These are phyloP conservation scores for Sugiyamaella sp. DNA, from an alignment of 1,139 yeast genomes.

Conservation along the genomic window DNA sequence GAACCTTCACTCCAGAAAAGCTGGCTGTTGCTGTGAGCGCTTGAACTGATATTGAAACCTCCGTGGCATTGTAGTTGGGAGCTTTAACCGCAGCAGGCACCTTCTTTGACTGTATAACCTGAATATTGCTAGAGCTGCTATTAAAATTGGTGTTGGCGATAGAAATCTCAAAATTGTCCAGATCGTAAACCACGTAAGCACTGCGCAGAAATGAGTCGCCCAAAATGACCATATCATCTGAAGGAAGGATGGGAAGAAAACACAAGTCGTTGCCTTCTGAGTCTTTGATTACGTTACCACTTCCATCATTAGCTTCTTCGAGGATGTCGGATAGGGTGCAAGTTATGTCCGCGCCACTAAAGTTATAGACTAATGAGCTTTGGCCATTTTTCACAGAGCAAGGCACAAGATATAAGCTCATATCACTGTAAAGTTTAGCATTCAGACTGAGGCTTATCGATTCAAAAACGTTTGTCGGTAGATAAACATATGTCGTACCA, in stretches of 20 bases:
- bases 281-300: slow-evolving; percentile 20
- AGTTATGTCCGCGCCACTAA: slow-evolving; percentile 38
- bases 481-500: slow-evolving; percentile 43
- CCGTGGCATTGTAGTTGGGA: slow-evolving; percentile 26
- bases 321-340: slow-evolving; percentile 35
- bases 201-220: slow-evolving; percentile 76
- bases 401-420: slow-evolving; percentile 27
- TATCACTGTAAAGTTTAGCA: slow-evolving; percentile 20
- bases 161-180: slow-evolving; percentile 63
- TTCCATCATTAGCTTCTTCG: slow-evolving; percentile 23
- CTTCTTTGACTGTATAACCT: slow-evolving; percentile 31
- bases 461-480: slow-evolving; percentile 34
- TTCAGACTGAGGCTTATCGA: slow-evolving; percentile 23
- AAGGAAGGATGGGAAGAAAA: slow-evolving; percentile 13
- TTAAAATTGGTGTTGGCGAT: slow-evolving; percentile 58
- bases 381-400: slow-evolving; percentile 25
- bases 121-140: slow-evolving; percentile 29
- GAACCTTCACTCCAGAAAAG: neutral
- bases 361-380: slow-evolving; percentile 34
- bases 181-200: slow-evolving; percentile 74
- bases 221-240: slow-evolving; percentile 42
- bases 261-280: slow-evolving; percentile 25
- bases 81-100: slow-evolving; percentile 26
- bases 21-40: neutral
- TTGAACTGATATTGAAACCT: slow-evolving; percentile 2